These are phyloP conservation scores for Malus hybrid DNA, from an alignment of 331 rosid species.

Conservation along the genomic window DNA sequence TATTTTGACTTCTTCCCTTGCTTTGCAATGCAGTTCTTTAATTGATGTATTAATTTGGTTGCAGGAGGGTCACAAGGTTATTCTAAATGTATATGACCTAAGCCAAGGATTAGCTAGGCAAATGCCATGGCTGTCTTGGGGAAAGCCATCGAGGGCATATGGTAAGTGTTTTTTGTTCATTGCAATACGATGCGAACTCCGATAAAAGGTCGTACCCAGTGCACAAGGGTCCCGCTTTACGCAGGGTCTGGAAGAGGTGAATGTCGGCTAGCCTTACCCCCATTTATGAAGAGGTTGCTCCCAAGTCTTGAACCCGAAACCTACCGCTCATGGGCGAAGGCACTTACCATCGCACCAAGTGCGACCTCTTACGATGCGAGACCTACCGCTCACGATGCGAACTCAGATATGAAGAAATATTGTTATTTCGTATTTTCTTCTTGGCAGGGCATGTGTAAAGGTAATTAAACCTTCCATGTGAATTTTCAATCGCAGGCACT, in stretches of 20 bases:
- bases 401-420: background rate
- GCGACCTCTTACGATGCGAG: too few species aligned
- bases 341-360: too few species aligned
- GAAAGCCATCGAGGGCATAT: slow-evolving; percentile 76
- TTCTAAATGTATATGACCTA: slow-evolving; percentile 66
- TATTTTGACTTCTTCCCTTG: background rate
- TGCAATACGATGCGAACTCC: background rate
- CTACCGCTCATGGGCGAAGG: too few species aligned
- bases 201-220: too few species aligned
- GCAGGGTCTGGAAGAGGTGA: too few species aligned
- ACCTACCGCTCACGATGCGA: too few species aligned
- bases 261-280: too few species aligned
- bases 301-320: too few species aligned
- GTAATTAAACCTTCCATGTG: background rate
- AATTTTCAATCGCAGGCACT: slow-evolving; percentile 56
- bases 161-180: slow-evolving; percentile 37
- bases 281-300: too few species aligned
- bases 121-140: slow-evolving; percentile 62
- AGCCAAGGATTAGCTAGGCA: slow-evolving; percentile 84
- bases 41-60: slow-evolving; percentile 5
- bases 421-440: background rate
- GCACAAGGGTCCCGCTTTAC: too few species aligned
- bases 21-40: background rate
- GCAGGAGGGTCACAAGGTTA: slow-evolving; percentile 80
- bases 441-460: background rate